phyloP scores from a whole-genome alignment of 2,329 filamentous ascomycete genomes.

The Colletotrichum spinosum region DNA sequence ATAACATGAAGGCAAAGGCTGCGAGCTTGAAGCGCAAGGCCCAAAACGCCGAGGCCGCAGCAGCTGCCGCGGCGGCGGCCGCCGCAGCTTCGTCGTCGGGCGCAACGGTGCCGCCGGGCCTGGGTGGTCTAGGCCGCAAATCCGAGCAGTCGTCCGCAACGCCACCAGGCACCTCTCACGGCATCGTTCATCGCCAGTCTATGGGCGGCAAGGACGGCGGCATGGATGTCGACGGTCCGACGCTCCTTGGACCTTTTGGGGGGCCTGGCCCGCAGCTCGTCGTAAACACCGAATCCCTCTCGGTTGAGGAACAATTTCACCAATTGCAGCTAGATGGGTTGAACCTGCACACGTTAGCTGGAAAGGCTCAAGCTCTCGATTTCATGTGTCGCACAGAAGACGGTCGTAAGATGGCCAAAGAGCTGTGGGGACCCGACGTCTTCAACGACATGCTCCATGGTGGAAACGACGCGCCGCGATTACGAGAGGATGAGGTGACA shows the following conservation, averaged over 20 bases:
- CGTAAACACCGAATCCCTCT: conserved; percentile 52
- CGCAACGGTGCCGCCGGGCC: conserved; percentile 27
- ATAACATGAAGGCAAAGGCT: conserved; percentile 83
- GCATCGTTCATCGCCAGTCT: conserved; percentile 30
- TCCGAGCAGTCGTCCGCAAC: conserved; percentile 38
- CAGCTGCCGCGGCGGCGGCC: conserved; percentile 47
- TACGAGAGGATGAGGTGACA: conserved; percentile 57
- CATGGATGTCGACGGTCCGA: conserved; percentile 53
- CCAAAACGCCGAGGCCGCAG: conserved; percentile 66
- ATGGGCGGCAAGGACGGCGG: conserved; percentile 47
- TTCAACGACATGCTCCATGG: conserved; percentile 51
- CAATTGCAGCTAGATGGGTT: conserved; percentile 59
- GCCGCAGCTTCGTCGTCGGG: conserved; percentile 31
- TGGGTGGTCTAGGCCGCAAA: conserved; percentile 20
- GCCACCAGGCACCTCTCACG: conserved; percentile 42
- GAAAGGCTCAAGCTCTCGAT: conserved; percentile 64
- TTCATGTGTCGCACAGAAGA: conserved; percentile 62
- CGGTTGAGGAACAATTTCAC: conserved; percentile 64
- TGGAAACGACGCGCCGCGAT: conserved; percentile 37
- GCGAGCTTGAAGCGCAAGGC: conserved; percentile 80
- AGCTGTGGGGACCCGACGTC: conserved; percentile 62
- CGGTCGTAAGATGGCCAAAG: conserved; percentile 62
- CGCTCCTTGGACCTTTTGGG: conserved; percentile 56
- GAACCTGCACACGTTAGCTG: conserved; percentile 57
- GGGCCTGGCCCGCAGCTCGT: conserved; percentile 56